These are phyloP conservation scores for Aphanomyces euteiches DNA, from an alignment of 352 stramenopile species.

Conservation along the genomic window DNA sequence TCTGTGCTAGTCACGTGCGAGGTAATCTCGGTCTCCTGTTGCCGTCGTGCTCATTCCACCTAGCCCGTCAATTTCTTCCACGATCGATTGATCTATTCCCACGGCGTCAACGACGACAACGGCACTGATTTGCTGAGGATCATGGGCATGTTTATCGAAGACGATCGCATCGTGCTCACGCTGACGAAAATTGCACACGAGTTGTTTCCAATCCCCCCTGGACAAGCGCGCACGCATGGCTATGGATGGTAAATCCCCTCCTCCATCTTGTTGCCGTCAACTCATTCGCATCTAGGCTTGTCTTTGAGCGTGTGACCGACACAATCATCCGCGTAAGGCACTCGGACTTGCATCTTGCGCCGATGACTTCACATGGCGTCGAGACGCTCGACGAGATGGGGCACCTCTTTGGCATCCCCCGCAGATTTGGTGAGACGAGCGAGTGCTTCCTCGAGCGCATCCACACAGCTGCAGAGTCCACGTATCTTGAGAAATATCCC, in stretches of 20 bases:
- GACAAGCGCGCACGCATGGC: background rate
- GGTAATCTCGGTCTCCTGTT: background rate
- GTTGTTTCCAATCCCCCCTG: background rate
- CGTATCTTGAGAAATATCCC: too few relatives aligned
- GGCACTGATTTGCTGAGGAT: background rate
- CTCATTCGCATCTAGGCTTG: background rate
- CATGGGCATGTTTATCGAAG: background rate
- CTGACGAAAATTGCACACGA: background rate
- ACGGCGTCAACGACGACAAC: background rate
- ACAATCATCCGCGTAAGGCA: background rate
- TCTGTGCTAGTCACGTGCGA: background rate
- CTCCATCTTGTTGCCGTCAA: background rate
- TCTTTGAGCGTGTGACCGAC: background rate
- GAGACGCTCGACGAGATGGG: background rate
- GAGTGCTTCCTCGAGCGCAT: background rate
- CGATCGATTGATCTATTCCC: background rate
- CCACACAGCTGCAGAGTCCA: background rate
- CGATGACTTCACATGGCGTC: background rate
- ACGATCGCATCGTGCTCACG: background rate
- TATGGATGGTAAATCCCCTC: background rate
- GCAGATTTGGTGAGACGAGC: background rate
- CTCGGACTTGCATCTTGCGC: conserved; percentile 2
- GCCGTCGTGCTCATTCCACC: too few relatives aligned
- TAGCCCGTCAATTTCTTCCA: too few relatives aligned
- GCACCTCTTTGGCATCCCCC: background rate